Evolutionary conservation across 2,329 filamentous ascomycete genomes (phyloP), one percentile per base, ranked within the genome.

Genomic region (Fusarium poae): DNA sequence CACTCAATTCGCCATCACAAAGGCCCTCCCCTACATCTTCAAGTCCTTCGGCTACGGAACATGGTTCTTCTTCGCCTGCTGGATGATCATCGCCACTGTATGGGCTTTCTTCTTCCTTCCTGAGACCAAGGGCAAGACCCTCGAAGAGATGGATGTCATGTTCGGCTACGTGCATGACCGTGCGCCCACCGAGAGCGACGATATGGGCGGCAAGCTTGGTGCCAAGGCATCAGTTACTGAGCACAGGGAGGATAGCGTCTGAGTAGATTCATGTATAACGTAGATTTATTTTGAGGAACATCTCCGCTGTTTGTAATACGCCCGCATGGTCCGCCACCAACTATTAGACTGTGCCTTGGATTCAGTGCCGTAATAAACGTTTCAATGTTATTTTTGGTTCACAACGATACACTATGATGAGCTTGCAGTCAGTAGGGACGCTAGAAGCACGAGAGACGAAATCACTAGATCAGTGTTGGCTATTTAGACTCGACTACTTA

Each of bases 21-120:
- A 82, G 58, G 76, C 81, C 0, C 72, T 82, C 3, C 81, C 82
- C 0, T 83, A 83, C 61, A 84, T 84, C 44, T 80, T 83, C 64
- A 77, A 73, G 42, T 78, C 77, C 1, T 75, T 83, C 12, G 77
- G 78, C 23, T 87, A 82, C 69, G 86, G 85, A 7, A 84, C 84
- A 3, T 88, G 84, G 79, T 86, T 86, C 76, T 86, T 88, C 77
- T 88, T 88, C 65, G 85, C 84, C 1, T 79, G 79, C 4, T 80
- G 83, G 71, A 85, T 86, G 78, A 75, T 87, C 9, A 71, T 80
- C 13, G 82, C 83, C 8, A 78, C 80, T 12, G 58, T 83, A 27
- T 87, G 83, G 77, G 80, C 83, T 5, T 86, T 79, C 65, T 83
- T 86, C 74, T 81, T 86, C 54, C 74, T 87, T 4, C 85, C 85